These are phyloP conservation scores for Cnidoscolus chayamansa DNA, from an alignment of 441 rosid genomes.

Conservation along the genomic window DNA sequence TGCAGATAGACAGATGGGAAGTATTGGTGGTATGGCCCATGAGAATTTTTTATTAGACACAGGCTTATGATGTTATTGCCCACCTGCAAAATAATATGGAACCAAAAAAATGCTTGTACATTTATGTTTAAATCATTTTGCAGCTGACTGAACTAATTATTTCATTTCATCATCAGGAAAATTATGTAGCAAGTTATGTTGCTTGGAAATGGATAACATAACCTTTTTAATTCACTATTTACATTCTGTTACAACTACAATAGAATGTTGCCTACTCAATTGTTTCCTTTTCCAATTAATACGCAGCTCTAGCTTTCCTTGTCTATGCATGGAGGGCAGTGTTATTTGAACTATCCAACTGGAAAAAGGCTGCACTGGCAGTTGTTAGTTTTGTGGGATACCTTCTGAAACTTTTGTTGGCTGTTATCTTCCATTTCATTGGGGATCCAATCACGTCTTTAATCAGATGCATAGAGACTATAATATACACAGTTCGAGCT, in stretches of 20 bases:
- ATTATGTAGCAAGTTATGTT: not conserved
- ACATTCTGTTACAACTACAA: not conserved
- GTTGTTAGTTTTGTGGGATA: conserved; percentile 48
- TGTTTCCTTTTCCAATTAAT: conserved; percentile 18
- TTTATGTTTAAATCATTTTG: not conserved
- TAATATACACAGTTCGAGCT: conserved; percentile 44
- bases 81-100: not conserved
- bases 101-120: not conserved
- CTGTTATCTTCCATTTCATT: conserved; percentile 61
- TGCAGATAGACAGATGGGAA: not conserved
- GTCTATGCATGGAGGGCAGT: conserved; percentile 83
- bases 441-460: conserved; percentile 72
- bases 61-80: not conserved
- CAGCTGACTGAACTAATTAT: not conserved
- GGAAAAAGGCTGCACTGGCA: conserved; percentile 47
- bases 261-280: conserved; percentile 6
- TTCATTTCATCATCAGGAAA: not conserved
- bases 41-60: not conserved
- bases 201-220: conserved; percentile 7
- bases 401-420: conserved; percentile 53
- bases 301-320: conserved; percentile 67
- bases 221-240: not conserved
- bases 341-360: conserved; percentile 68
- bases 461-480: conserved; percentile 50
- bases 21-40: too few species aligned